These are phyloP conservation scores for Piper betle DNA, from an alignment of 164 flowering plant species.

Conservation along the genomic window DNA sequence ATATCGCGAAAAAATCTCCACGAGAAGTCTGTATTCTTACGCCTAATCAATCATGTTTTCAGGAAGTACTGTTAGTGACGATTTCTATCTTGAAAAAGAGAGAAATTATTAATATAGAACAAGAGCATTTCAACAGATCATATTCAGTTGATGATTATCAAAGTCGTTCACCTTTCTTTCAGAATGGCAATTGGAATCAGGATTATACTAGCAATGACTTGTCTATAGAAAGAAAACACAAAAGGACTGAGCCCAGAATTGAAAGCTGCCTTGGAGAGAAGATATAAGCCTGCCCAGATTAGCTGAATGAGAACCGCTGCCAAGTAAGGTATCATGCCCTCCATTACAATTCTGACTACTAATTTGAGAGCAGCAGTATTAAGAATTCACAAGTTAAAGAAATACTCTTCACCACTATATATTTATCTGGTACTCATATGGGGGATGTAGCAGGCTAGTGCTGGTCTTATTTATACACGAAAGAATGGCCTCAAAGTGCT, in stretches of 20 bases:
- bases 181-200: neutral
- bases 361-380: too few relatives aligned
- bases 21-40: neutral
- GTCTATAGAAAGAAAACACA: conserved; percentile 1
- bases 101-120: neutral
- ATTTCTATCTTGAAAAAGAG: neutral
- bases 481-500: too few relatives aligned
- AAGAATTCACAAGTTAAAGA: too few relatives aligned
- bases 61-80: neutral
- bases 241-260: neutral
- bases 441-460: too few relatives aligned
- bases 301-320: neutral
- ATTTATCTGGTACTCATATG: too few relatives aligned
- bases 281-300: neutral
- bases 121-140: neutral
- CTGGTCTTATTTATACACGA: too few relatives aligned
- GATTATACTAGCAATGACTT: neutral
- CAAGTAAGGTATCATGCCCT: neutral
- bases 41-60: neutral
- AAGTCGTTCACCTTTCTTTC: neutral
- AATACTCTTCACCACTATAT: too few relatives aligned
- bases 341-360: neutral
- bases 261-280: neutral
- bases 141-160: too few relatives aligned
- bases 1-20: neutral